These are phyloP conservation scores for Lactifluus volemus DNA, from an alignment of 768 basidiomycete genomes.

Conservation along the genomic window DNA sequence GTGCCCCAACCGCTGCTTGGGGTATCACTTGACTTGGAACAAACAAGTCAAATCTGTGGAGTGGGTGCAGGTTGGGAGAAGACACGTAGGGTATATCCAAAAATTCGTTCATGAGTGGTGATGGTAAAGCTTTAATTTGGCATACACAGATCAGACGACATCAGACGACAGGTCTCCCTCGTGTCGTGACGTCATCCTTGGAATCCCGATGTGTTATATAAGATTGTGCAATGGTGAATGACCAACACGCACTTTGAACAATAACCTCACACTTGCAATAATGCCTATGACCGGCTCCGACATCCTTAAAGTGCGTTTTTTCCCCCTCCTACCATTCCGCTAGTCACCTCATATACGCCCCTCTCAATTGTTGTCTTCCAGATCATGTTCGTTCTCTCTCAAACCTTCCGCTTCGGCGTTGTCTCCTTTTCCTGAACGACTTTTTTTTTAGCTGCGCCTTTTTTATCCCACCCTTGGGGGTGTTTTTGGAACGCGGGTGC, in stretches of 20 bases:
- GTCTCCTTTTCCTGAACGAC: neutral
- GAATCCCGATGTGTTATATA: neutral
- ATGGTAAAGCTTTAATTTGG: too few species aligned
- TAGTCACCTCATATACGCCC: neutral
- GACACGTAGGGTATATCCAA: slow-evolving; percentile 31
- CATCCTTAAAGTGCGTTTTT: slow-evolving; percentile 58
- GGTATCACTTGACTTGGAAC: slow-evolving; percentile 20
- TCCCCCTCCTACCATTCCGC: neutral
- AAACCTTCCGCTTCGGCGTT: neutral
- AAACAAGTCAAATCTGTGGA: slow-evolving; percentile 50
- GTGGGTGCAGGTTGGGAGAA: slow-evolving; percentile 22
- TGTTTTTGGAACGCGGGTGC: slow-evolving; percentile 85
- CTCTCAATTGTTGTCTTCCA: slow-evolving; percentile 16
- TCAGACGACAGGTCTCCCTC: neutral
- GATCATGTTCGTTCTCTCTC: slow-evolving; percentile 36
- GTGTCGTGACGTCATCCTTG: slow-evolving; percentile 5
- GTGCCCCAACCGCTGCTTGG: slow-evolving; percentile 15
- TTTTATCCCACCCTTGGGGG: slow-evolving; percentile 74
- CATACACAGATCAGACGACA: too few species aligned
- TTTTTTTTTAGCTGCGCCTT: slow-evolving; percentile 45
- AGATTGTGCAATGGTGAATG: neutral
- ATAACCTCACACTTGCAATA: neutral
- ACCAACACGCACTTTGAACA: neutral
- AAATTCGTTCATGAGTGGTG: neutral
- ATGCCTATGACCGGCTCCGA: slow-evolving; percentile 72